Base-by-base conservation (phyloP, 352 stramenopile genomes). In the Phytopythium kandeliae region DNA sequence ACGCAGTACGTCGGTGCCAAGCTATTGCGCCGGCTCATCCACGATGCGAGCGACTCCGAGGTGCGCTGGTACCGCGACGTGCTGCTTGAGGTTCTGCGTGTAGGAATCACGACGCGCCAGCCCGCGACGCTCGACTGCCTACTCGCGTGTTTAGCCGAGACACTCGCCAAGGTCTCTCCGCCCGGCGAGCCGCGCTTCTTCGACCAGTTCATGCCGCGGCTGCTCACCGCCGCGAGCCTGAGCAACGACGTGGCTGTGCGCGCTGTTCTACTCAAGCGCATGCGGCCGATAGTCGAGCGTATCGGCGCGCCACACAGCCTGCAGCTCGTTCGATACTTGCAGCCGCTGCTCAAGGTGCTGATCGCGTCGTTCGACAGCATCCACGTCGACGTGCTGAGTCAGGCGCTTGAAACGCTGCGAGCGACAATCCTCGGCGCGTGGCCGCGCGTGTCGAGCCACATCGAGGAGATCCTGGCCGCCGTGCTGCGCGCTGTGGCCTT, bases 31-130 rank as follows among this genome's bases (percentile, higher is more conserved):
- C 84, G 91, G 52, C 63, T 92, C 42, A 63, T 88, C 0, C 36
- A 58, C 6, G 77, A 81, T 36, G 74, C 86, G 21, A 92, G 81
- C 0, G 44, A 65, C 0, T 90, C 81, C 0, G 84, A 95, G 62
- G 54, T 95, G 50, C 77, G 78, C 16, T 95, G 84, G 84, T 92
- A 92, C 55, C 62, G 66, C 15, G 75, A 95, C 42, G 66, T 92
- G 11, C 47, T 95, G 13, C 58, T 92, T 13, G 74, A 92, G 37
- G 78, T 89, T n/a, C 54, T 95, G 9, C 62, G 78, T 19, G 65
- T 68, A 12, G 76, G 73, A 0, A 75, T 89, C 61, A 86, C 81
- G 25, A 69, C 71, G 13, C 74, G 79, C 19, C 77, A 85, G 22
- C 52, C 68, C 19, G 58, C 38, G 21, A 88, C 77, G 34, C 62